Evolutionary conservation across 2,329 filamentous ascomycete species (phyloP), one percentile per base, ranked within the genome.

Genomic region (Epichloe sibirici): DNA sequence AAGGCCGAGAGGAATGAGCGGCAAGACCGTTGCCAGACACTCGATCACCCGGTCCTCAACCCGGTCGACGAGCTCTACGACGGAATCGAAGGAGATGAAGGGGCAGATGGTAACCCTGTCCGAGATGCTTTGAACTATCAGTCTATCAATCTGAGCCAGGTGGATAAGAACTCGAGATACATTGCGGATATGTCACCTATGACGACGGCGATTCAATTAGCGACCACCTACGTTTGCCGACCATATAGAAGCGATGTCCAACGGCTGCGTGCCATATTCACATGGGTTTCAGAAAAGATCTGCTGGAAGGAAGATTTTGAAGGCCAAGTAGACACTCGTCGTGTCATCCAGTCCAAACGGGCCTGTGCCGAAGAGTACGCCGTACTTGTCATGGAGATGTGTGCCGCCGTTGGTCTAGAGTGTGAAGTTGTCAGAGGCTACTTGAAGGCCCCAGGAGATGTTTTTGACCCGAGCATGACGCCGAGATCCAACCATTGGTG

Each of bases 401-500:
- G 94, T 63, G 74, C 78, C 9, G 89, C 93, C 2, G 86, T 95
- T 48, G 90, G 91, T 4, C 77, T 98, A 38, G 85, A 89, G 58
- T 88, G 88, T 38, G 91, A 97, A 65, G 77, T 95, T 21, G 82
- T 98, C 13, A 82, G 84, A 55, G 93, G 93, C 0, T 97, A 93
- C 63, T 79, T 98, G 52, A 98, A 98, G 66, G 77, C 80, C 1
- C 93, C 93, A 0, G 91, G 91, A 0, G 93, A 97, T 62, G 72
- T 84, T 7, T 74, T 86, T 1, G 90, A 97, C 61, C 74, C 90
- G 44, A 87, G 86, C 56, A 85, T 85, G 53, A 81, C 91, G 66
- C 88, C 88, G n/a, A 82, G 85, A 34, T 79, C 91, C 0, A 98
- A 98, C 63, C 93, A 98, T 69, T 97, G 87, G 83, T 98, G 93